phyloP scores from a whole-genome alignment of 805 yeast genomes.

The Debaryomyces tyrocola region DNA sequence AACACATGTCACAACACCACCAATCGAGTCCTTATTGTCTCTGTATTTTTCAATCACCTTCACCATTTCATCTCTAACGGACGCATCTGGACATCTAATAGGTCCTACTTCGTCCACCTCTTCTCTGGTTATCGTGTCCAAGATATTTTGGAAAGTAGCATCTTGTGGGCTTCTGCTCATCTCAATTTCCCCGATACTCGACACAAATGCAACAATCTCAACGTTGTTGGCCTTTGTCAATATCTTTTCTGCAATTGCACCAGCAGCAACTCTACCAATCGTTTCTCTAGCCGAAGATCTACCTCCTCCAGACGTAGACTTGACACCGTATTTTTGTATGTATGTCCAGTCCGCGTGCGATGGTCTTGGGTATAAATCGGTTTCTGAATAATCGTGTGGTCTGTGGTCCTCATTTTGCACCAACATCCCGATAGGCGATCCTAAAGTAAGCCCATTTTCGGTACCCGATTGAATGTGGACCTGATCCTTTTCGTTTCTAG shows the following conservation, averaged over 20 bases:
- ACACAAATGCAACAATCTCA: constrained; percentile 94
- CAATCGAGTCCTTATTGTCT: constrained; percentile 88
- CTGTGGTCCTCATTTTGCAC: constrained; percentile 94
- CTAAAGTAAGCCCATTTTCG: constrained; percentile 85
- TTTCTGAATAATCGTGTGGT: constrained; percentile 93
- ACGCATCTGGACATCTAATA: constrained; percentile 86
- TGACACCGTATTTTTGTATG: constrained; percentile 83
- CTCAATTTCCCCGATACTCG: constrained; percentile 81
- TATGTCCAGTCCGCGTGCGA: constrained; percentile 98
- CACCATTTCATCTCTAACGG: constrained; percentile 74
- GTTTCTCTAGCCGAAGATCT: constrained; percentile 97
- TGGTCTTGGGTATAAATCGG: constrained; percentile 95
- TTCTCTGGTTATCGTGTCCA: constrained; percentile 82
- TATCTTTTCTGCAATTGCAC: constrained; percentile 95
- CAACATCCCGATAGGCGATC: constrained; percentile 94
- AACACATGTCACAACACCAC: constrained; percentile 98
- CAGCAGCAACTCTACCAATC: constrained; percentile 98
- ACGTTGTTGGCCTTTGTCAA: constrained; percentile 73
- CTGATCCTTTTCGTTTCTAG: constrained; percentile 91
- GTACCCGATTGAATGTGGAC: constrained; percentile 95
- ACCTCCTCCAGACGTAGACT: constrained; percentile 97
- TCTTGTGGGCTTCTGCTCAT: constrained; percentile 73
- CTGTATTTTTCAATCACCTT: constrained; percentile 83
- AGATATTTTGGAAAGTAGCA: constrained; percentile 61
- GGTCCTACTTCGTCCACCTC: constrained; percentile 86